Conservation (phyloP, 805 yeast species). For the Ogataea wickerhamii region DNA sequence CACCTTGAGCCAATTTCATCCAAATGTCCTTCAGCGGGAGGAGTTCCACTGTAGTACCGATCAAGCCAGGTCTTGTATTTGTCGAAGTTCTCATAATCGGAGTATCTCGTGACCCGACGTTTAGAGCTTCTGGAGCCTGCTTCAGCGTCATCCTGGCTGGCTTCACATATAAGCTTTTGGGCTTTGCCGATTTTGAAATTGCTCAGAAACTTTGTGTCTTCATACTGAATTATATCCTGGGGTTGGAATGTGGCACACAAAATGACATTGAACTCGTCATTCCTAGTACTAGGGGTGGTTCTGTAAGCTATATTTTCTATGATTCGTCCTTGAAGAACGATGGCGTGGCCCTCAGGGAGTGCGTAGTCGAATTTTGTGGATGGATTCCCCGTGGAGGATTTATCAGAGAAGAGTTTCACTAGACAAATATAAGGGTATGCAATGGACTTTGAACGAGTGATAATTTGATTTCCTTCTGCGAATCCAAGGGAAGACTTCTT, state of each 20-base stretch:
- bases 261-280: conserved; percentile 14
- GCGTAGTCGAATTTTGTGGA: conserved; percentile 2
- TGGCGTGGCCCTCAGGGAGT: conserved; percentile 34
- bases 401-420: conserved; percentile 16
- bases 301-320: conserved; percentile 41
- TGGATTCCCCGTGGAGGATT: background rate
- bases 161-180: conserved; percentile 16
- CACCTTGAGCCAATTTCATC: background rate
- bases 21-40: background rate
- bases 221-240: conserved; percentile 23
- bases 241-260: conserved; percentile 28
- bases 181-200: conserved; percentile 12
- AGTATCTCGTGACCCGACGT: conserved; percentile 1
- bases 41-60: conserved; percentile 12
- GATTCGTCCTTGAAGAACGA: conserved; percentile 38
- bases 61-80: conserved; percentile 25
- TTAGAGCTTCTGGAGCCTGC: conserved; percentile 1
- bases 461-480: conserved; percentile 5
- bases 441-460: conserved; percentile 20
- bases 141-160: background rate
- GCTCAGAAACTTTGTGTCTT: conserved; percentile 21
- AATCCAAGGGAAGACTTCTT: background rate
- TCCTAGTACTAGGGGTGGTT: conserved; percentile 4
- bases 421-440: conserved; percentile 30
- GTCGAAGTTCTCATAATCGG: conserved; percentile 22